Percentiles rank a stretch among this genome's conserved stretches.
Conservation (phyloP, 2,329 filamentous ascomycete genomes). For the Aspergillus brunneoviolaceus region DNA sequence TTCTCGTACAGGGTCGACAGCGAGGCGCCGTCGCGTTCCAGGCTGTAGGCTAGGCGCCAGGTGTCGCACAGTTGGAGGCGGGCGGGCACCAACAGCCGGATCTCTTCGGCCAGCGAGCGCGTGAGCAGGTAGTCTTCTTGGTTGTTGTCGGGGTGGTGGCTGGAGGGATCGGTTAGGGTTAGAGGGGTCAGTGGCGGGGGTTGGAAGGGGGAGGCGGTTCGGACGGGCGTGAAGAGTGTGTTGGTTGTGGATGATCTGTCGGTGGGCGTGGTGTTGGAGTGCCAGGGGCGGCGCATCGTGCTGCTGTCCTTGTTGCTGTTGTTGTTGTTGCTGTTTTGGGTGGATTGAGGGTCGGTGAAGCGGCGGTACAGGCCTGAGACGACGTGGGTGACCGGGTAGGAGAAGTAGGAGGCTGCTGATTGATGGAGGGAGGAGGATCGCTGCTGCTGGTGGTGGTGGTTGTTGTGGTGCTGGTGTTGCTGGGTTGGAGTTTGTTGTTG, state of each 20-base stretch:
- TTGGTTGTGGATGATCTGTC: slow-evolving; percentile 21
- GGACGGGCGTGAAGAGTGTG: slow-evolving; percentile 47
- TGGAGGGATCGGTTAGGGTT: slow-evolving; percentile 49
- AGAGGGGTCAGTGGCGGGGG: slow-evolving; percentile 86
- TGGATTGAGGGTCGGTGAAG: slow-evolving; percentile 49
- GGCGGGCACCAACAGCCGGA: slow-evolving; percentile 82
- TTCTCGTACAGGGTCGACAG: slow-evolving; percentile 82
- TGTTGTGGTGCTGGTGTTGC: background rate
- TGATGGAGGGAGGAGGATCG: slow-evolving; percentile 28
- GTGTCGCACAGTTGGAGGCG: slow-evolving; percentile 81
- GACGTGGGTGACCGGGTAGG: slow-evolving; percentile 53
- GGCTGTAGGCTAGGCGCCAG: slow-evolving; percentile 83
- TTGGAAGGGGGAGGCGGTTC: slow-evolving; percentile 75
- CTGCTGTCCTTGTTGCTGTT: slow-evolving; percentile 22
- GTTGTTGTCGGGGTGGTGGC: slow-evolving; percentile 55
- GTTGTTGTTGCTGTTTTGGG: slow-evolving; percentile 20
- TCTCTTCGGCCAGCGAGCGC: slow-evolving; percentile 80
- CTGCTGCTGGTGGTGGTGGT: slow-evolving; percentile 8
- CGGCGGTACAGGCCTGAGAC: slow-evolving; percentile 67
- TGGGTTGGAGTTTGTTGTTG: slow-evolving; percentile 7
- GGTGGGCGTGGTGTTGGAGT: slow-evolving; percentile 13
- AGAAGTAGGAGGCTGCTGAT: slow-evolving; percentile 48
- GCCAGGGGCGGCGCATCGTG: background rate
- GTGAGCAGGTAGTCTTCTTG: slow-evolving; percentile 61
- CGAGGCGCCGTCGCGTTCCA: slow-evolving; percentile 89